These are phyloP conservation scores for Carex kokanica DNA, from an alignment of 176 grass and related monocot genomes.

Conservation along the genomic window DNA sequence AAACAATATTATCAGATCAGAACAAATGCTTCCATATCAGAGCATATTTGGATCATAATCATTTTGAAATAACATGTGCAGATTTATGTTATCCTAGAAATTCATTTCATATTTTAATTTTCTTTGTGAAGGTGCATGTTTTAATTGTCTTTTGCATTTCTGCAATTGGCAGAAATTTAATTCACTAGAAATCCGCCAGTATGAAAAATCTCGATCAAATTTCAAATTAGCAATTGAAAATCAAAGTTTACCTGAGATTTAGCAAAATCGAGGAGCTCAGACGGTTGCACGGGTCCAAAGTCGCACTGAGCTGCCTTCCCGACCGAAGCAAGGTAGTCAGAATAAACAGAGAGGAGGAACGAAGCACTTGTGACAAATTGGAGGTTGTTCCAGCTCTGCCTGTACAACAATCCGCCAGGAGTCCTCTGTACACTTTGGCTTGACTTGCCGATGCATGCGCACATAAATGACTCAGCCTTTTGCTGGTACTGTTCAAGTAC, in stretches of 20 bases:
- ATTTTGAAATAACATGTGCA: background rate
- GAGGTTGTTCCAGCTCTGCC: constrained; percentile 78
- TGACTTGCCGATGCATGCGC: constrained; percentile 66
- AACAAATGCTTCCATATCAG: background rate
- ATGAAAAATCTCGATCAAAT: background rate
- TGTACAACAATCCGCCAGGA: constrained; percentile 63
- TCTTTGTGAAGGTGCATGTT: background rate
- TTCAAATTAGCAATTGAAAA: background rate
- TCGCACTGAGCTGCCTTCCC: constrained; percentile 30
- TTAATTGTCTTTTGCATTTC: background rate
- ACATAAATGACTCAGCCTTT: constrained; percentile 72
- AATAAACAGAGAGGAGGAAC: constrained; percentile 67
- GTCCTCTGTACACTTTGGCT: constrained; percentile 44
- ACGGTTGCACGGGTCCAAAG: constrained; percentile 27
- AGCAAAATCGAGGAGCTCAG: constrained; percentile 53
- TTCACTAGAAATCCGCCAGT: background rate
- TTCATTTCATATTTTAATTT: background rate
- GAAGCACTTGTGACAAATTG: constrained; percentile 79
- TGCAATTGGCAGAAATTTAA: background rate
- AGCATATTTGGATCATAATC: background rate
- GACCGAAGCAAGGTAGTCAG: constrained; percentile 48
- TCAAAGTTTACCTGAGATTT: constrained; percentile 43
- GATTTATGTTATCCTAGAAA: background rate
- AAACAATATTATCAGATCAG: background rate
- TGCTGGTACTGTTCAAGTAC: constrained; percentile 58